These are phyloP conservation scores for Jimgerdemannia flammicorona DNA, from an alignment of 192 early-diverging fungal genomes.

Conservation along the genomic window DNA sequence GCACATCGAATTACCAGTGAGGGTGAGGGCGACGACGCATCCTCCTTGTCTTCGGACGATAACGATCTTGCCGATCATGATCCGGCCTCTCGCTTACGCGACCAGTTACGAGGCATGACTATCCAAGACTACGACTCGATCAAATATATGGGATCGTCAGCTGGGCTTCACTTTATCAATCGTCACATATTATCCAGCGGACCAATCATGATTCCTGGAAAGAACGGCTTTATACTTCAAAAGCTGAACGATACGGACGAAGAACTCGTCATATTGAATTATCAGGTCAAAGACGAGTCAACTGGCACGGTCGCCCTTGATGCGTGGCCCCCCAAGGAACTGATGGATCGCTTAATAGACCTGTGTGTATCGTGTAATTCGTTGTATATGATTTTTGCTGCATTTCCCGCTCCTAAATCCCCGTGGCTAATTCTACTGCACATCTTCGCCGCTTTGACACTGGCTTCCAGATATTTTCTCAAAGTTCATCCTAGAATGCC, in stretches of 20 bases:
- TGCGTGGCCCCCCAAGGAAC: conserved; percentile 50
- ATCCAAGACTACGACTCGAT: conserved; percentile 61
- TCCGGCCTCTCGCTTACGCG: conserved; percentile 25
- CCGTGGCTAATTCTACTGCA: too few species aligned
- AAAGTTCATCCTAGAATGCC: conserved; percentile 61
- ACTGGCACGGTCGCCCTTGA: conserved; percentile 40
- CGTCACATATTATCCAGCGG: conserved; percentile 30
- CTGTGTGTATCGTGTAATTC: background rate
- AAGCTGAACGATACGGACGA: conserved; percentile 34
- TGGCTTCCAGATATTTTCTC: conserved; percentile 37
- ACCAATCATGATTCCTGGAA: conserved; percentile 22
- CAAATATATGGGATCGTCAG: conserved; percentile 69
- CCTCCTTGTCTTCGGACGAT: background rate
- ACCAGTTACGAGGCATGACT: conserved; percentile 51
- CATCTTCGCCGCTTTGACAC: too few species aligned
- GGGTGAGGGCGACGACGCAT: conserved; percentile 1
- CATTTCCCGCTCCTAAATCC: too few species aligned
- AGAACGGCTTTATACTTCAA: conserved; percentile 13
- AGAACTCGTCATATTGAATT: conserved; percentile 24
- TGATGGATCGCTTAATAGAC: conserved; percentile 49
- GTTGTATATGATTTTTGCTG: background rate
- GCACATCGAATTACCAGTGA: background rate
- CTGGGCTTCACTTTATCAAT: conserved; percentile 66
- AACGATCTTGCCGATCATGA: background rate
- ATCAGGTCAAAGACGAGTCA: conserved; percentile 20